Conservation (phyloP, 768 basidiomycete species). For the Kwoniella dejecticola region DNA sequence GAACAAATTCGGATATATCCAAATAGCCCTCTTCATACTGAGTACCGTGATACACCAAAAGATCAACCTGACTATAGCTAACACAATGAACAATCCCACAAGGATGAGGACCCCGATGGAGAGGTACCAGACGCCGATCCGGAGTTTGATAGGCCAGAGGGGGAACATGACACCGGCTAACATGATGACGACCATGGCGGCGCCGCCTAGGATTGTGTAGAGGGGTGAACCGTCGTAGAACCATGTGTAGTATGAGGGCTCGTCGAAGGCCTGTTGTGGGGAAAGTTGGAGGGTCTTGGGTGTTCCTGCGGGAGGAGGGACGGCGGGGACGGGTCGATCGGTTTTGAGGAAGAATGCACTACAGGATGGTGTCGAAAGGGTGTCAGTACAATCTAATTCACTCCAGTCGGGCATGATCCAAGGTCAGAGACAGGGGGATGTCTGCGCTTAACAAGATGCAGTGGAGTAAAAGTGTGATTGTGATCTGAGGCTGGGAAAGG, state of each 20-base stretch:
- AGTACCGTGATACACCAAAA: constrained; percentile 92
- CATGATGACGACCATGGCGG: constrained; percentile 88
- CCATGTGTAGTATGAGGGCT: constrained; percentile 90
- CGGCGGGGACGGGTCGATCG: constrained; percentile 66
- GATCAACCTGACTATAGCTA: constrained; percentile 86
- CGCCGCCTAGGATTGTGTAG: constrained; percentile 86
- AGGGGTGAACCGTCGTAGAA: constrained; percentile 93
- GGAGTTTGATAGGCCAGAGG: constrained; percentile 90
- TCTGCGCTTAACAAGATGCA: too few relatives aligned
- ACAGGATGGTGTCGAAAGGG: neutral
- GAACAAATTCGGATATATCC: constrained; percentile 98
- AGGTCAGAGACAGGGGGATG: neutral
- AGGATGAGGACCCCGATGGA: constrained; percentile 83
- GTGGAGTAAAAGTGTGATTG: too few relatives aligned
- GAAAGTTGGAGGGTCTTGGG: constrained; percentile 80
- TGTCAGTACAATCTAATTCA: neutral
- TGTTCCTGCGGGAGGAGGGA: constrained; percentile 46
- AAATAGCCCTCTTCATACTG: constrained; percentile 84
- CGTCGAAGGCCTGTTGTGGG: constrained; percentile 69
- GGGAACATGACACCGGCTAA: constrained; percentile 99
- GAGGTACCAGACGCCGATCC: constrained; percentile 93
- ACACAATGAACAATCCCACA: constrained; percentile 83
- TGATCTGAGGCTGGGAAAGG: too few relatives aligned
- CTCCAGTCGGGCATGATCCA: neutral
- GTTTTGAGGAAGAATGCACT: constrained; percentile 89